A percentile compares a stretch with the other conserved stretches of the same genome.
These are phyloP conservation scores for Phenoliferia sp. DNA, from an alignment of 1,284 basidiomycete genomes.

Conservation along the genomic window DNA sequence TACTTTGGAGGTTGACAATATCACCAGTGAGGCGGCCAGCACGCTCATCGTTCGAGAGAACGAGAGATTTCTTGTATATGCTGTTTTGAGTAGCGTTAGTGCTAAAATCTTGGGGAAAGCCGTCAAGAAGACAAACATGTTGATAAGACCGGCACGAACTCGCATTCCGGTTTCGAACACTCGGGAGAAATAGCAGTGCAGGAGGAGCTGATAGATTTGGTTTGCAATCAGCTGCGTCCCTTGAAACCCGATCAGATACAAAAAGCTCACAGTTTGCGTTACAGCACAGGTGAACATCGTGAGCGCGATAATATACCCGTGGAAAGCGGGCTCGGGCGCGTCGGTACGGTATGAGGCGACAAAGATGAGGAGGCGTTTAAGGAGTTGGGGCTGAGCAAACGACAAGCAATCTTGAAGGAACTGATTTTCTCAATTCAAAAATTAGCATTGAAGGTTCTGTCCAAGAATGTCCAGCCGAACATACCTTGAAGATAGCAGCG, in stretches of 20 bases:
- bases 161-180: slow-evolving; percentile 86
- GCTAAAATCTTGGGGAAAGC: not conserved
- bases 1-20: slow-evolving; percentile 91
- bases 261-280: slow-evolving; percentile 57
- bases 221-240: not conserved
- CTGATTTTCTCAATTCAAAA: slow-evolving; percentile 54
- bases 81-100: slow-evolving; percentile 36
- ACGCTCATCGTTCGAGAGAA: slow-evolving; percentile 77
- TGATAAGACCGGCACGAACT: slow-evolving; percentile 76
- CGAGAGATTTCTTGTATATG: slow-evolving; percentile 63
- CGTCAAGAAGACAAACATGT: not conserved
- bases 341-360: slow-evolving; percentile 67
- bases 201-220: slow-evolving; percentile 41
- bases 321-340: slow-evolving; percentile 41
- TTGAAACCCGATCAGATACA: no score
- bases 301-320: slow-evolving; percentile 70
- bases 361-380: slow-evolving; percentile 71
- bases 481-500: slow-evolving; percentile 50
- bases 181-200: slow-evolving; percentile 86
- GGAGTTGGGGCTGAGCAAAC: slow-evolving; percentile 84
- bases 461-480: slow-evolving; percentile 28
- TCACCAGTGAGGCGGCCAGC: slow-evolving; percentile 72
- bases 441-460: not conserved
- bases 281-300: slow-evolving; percentile 76
- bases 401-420: slow-evolving; percentile 69